A percentile compares a stretch with the other conserved stretches of the same genome.
Conservation (phyloP, 495 filamentous ascomycete genomes). For the Neurospora sp. region DNA sequence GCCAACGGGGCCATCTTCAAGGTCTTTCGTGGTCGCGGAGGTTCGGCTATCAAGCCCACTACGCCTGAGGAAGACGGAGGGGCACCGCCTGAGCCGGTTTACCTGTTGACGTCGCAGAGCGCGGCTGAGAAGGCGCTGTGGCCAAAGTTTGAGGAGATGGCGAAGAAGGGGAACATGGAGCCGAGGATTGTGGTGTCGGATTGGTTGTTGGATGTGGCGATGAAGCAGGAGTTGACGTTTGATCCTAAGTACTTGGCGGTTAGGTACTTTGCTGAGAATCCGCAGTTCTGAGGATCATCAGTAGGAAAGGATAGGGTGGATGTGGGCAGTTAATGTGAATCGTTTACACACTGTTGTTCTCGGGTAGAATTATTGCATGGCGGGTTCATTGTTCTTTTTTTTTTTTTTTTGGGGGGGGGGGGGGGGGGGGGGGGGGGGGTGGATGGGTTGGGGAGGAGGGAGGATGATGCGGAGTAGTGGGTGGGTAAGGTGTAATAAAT, state of each 20-base stretch:
- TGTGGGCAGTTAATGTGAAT: background rate
- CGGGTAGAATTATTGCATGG: background rate
- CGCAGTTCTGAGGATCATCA: background rate
- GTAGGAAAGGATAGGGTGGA: background rate
- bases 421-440: background rate
- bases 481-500: background rate
- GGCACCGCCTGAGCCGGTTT: constrained; percentile 56
- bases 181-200: constrained; percentile 71
- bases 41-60: constrained; percentile 46
- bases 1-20: constrained; percentile 79
- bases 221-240: constrained; percentile 68
- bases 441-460: too few relatives aligned
- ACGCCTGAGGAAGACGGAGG: constrained; percentile 47
- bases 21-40: constrained; percentile 64
- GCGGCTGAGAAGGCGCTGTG: constrained; percentile 64
- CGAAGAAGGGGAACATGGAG: constrained; percentile 55
- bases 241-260: constrained; percentile 48
- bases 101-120: constrained; percentile 57
- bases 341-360: background rate
- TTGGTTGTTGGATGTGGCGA: constrained; percentile 82
- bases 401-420: too few relatives aligned
- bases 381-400: background rate
- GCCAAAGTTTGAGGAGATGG: constrained; percentile 70
- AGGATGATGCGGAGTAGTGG: background rate
- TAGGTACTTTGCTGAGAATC: constrained; percentile 12